Evolutionary conservation across 306 rosid species (phyloP).

Genomic region (Elaeagnus macrophylla): DNA sequence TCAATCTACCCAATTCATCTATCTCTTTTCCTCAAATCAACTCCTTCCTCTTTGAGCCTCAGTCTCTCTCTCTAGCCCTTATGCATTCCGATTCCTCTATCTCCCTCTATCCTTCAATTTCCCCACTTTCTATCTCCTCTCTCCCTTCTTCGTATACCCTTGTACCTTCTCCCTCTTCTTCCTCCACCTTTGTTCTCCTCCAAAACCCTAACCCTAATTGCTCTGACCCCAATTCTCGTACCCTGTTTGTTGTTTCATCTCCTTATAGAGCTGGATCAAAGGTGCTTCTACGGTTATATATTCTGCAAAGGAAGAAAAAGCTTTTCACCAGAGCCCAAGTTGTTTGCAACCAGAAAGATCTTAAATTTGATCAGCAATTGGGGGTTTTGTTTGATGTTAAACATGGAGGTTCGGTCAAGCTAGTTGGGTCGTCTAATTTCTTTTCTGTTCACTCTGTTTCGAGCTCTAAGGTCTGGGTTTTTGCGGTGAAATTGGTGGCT

Average conservation of each 20-base stretch:
- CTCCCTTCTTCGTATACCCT: constrained; percentile 50
- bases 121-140: constrained; percentile 30
- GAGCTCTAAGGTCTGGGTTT: constrained; percentile 47
- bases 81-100: constrained; percentile 76
- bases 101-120: constrained; percentile 64
- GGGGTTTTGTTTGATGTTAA: constrained; percentile 56
- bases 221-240: constrained; percentile 27
- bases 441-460: constrained; percentile 61
- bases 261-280: constrained; percentile 56
- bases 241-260: constrained; percentile 48
- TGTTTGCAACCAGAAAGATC: constrained; percentile 36
- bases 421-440: constrained; percentile 63
- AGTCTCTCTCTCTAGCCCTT: constrained; percentile 69
- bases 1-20: constrained; percentile 38
- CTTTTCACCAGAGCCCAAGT: constrained; percentile 32
- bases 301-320: constrained; percentile 23
- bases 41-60: constrained; percentile 69
- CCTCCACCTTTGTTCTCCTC: constrained; percentile 69
- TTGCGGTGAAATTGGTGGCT: constrained; percentile 38
- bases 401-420: constrained; percentile 58
- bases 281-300: constrained; percentile 56
- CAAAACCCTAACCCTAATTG: constrained; percentile 25
- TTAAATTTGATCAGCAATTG: constrained; percentile 31
- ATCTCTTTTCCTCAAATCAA: constrained; percentile 41
- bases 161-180: constrained; percentile 61